Evolutionary conservation across 139 green algal species (phyloP).

Genomic region (Tetraselmis striata): DNA sequence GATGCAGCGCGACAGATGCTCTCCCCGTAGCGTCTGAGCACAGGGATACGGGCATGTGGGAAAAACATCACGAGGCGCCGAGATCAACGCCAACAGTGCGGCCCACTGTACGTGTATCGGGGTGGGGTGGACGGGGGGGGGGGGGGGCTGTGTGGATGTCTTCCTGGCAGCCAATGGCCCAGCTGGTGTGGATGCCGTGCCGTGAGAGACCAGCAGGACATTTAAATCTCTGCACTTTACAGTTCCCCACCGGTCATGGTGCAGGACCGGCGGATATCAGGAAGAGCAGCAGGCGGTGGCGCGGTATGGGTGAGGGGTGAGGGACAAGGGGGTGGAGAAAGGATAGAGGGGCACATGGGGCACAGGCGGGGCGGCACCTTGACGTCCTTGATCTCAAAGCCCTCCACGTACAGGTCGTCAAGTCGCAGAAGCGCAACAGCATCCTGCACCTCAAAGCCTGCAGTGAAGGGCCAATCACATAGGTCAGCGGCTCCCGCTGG

Average conservation of each 20-base stretch:
- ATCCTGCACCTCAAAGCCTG: slow-evolving; percentile 83
- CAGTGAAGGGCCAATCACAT: too few relatives aligned
- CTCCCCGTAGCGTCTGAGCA: slow-evolving; percentile 83
- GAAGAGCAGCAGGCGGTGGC: too few relatives aligned
- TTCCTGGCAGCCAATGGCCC: background rate
- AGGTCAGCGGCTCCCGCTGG: too few relatives aligned
- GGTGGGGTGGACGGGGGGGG: too few relatives aligned
- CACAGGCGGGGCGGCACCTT: slow-evolving; percentile 52
- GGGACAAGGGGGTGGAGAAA: background rate
- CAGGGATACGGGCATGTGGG: too few relatives aligned
- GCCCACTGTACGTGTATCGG: too few relatives aligned
- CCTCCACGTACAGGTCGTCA: slow-evolving; percentile 97
- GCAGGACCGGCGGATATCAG: background rate
- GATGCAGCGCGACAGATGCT: slow-evolving; percentile 94
- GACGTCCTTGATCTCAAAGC: slow-evolving; percentile 98
- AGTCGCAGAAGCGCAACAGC: slow-evolving; percentile 93
- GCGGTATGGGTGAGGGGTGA: background rate
- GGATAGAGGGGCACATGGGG: background rate
- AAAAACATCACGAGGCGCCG: too few relatives aligned
- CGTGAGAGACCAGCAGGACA: background rate
- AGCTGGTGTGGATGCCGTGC: too few relatives aligned
- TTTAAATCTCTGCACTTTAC: background rate
- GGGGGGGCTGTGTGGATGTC: background rate
- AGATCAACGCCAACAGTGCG: too few relatives aligned
- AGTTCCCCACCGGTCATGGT: background rate